Percentiles rank a stretch among this genome's conserved stretches.
Evolutionary conservation across 73 alveolate genomes (phyloP).

Genomic region (Stentor coeruleus): DNA sequence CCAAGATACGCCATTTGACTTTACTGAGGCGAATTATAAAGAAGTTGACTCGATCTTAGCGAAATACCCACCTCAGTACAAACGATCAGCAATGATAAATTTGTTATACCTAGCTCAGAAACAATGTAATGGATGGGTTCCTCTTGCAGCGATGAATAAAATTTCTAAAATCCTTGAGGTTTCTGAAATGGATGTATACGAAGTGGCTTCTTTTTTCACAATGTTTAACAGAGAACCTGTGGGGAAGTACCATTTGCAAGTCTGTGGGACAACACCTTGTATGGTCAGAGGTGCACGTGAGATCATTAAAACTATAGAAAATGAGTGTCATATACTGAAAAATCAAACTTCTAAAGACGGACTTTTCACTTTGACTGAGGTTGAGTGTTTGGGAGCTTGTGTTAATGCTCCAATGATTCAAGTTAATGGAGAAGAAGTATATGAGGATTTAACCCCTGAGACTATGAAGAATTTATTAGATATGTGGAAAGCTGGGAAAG

Average conservation of each 20-base stretch:
- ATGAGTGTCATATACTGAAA: constrained; percentile 42
- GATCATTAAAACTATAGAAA: constrained; percentile 63
- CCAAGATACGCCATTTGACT: constrained; percentile 79
- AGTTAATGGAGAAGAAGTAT: constrained; percentile 83
- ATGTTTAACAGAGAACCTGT: constrained; percentile 85
- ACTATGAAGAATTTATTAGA: constrained; percentile 55
- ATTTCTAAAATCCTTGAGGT: constrained; percentile 78
- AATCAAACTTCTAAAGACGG: constrained; percentile 78
- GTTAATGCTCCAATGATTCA: constrained; percentile 91
- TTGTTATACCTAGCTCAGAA: constrained; percentile 69
- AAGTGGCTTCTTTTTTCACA: constrained; percentile 83
- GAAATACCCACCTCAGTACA: constrained; percentile 69
- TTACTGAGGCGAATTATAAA: constrained; percentile 71
- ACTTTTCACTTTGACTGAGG: constrained; percentile 75
- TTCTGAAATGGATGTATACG: constrained; percentile 79
- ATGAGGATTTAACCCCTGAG: constrained; percentile 87
- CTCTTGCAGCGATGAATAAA: constrained; percentile 85
- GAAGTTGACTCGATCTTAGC: constrained; percentile 55
- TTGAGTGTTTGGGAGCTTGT: constrained; percentile 91
- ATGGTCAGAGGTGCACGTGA: constrained; percentile 81
- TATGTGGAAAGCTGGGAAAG: constrained; percentile 68
- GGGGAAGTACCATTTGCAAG: constrained; percentile 83
- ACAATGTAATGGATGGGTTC: constrained; percentile 68
- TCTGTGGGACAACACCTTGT: constrained; percentile 90
- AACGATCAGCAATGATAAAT: constrained; percentile 74